Evolutionary conservation across 2,329 filamentous ascomycete species (phyloP).

Genomic region (Diaporthe batatas): DNA sequence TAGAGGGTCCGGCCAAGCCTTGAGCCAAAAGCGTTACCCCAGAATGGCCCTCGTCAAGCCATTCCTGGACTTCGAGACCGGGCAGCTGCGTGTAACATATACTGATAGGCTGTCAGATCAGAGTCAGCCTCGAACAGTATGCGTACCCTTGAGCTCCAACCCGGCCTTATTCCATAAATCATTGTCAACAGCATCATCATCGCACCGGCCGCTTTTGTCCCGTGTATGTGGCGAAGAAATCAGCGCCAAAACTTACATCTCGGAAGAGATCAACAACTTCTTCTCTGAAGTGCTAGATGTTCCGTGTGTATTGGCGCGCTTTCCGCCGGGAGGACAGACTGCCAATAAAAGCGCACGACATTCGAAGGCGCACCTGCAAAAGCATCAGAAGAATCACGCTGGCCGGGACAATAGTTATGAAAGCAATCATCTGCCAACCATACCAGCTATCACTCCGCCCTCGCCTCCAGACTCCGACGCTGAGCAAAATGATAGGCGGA

Average conservation of each 20-base stretch:
- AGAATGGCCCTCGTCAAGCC: slow-evolving; percentile 89
- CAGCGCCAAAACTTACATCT: slow-evolving; percentile 77
- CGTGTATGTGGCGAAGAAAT: slow-evolving; percentile 88
- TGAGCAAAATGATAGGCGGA: slow-evolving; percentile 58
- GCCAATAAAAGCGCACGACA: slow-evolving; percentile 71
- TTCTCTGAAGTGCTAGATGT: slow-evolving; percentile 82
- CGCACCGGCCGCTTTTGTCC: slow-evolving; percentile 63
- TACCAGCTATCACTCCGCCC: slow-evolving; percentile 54
- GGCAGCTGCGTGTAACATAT: slow-evolving; percentile 73
- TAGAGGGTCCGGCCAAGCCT: slow-evolving; percentile 82
- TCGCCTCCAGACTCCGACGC: slow-evolving; percentile 71
- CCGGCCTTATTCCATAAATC: slow-evolving; percentile 66
- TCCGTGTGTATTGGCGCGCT: slow-evolving; percentile 86
- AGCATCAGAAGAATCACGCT: slow-evolving; percentile 59
- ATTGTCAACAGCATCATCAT: slow-evolving; percentile 47
- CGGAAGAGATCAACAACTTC: slow-evolving; percentile 76
- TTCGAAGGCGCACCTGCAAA: slow-evolving; percentile 78
- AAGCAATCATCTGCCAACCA: background rate
- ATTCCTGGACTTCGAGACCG: slow-evolving; percentile 75
- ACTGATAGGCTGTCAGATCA: slow-evolving; percentile 49
- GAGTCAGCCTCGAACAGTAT: slow-evolving; percentile 54
- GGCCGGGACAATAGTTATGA: slow-evolving; percentile 43
- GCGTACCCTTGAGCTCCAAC: slow-evolving; percentile 76
- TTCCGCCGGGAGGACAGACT: slow-evolving; percentile 75
- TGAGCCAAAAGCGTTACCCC: slow-evolving; percentile 91